Conservation (phyloP, 176 grass and related monocot species). For the Oryza longistaminata region DNA sequence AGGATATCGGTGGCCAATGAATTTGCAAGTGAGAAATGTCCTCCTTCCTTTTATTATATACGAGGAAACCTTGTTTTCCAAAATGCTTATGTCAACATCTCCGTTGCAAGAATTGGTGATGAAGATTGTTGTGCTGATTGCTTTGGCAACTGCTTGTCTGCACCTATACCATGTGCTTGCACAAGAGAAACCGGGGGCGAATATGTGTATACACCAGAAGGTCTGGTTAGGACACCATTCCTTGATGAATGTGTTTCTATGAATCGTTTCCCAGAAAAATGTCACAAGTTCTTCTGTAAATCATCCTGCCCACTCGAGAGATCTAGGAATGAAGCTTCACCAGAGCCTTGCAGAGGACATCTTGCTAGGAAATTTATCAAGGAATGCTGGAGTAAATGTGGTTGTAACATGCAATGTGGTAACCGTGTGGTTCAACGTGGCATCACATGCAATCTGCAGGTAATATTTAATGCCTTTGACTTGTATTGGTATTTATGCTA, state of each 20-base stretch:
- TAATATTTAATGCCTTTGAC: constrained; percentile 21
- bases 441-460: constrained; percentile 55
- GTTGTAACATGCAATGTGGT: constrained; percentile 64
- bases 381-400: constrained; percentile 78
- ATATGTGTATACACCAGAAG: constrained; percentile 62
- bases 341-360: constrained; percentile 58
- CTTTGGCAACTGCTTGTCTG: constrained; percentile 57
- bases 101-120: constrained; percentile 63
- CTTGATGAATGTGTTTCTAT: constrained; percentile 58
- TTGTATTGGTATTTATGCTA: constrained; percentile 14
- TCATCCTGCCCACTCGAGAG: constrained; percentile 55
- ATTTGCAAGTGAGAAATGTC: constrained; percentile 40
- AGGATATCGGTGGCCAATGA: constrained; percentile 64
- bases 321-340: constrained; percentile 41
- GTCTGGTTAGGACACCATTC: constrained; percentile 54
- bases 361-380: constrained; percentile 61
- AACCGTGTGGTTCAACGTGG: constrained; percentile 77
- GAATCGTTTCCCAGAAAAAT: constrained; percentile 36
- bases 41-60: constrained; percentile 55
- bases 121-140: constrained; percentile 66
- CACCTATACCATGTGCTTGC: constrained; percentile 58
- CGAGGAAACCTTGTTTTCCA: constrained; percentile 54
- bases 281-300: constrained; percentile 49
- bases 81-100: constrained; percentile 55
- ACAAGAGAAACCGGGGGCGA: constrained; percentile 61